Base-by-base conservation (phyloP, 2,329 filamentous ascomycete genomes). In the Tothia fuscella region DNA sequence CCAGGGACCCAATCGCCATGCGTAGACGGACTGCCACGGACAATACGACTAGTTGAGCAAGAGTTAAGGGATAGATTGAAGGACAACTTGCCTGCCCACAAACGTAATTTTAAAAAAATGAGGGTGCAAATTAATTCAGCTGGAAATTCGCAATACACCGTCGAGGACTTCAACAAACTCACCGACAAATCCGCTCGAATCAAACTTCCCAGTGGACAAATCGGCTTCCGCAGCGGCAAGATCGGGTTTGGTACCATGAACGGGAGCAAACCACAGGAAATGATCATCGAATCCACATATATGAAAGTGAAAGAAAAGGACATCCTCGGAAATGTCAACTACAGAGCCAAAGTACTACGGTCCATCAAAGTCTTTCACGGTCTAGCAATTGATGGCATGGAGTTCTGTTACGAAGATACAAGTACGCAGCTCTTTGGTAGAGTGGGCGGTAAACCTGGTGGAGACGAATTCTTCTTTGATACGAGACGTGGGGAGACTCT, bases 351-450 rank as follows among this genome's bases (percentile, higher is more conserved):
- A 48, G 71, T 94, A 22, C 67, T 96, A 47, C 80, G 77, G 1
- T 75, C 75, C 4, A 72, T 95, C 43, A 73, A 77, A 46, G 70
- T 93, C 12, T 93, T 87, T 54, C 80, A 86, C 51, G 86, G 83
- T 2, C 66, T 70, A 45, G 80, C 80, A 3, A 56, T 96, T 10
- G 82, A 93, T 56, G 91, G 91, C 0, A 61, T 98, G 16, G 89
- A 96, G 58, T 96, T 98, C 60, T 70, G 83, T 45, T 96, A 94
- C 55, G 89, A 96, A 53, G 87, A 96, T 58, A 72, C 75, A 13
- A 81, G 83, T 1, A 81, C 71, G 42, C 86, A 95, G 56, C 60
- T 95, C 3, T 93, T 98, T 65, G 91, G 91, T 30, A 88, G 85
- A 54, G 70, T 73, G 42, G 82, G 81, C 10, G 82, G 80, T 6